Evolutionary conservation across 1,284 basidiomycete genomes (phyloP), one percentile per base, ranked within the genome.

Genomic region (Anthracocystis panici-leucophaei): DNA sequence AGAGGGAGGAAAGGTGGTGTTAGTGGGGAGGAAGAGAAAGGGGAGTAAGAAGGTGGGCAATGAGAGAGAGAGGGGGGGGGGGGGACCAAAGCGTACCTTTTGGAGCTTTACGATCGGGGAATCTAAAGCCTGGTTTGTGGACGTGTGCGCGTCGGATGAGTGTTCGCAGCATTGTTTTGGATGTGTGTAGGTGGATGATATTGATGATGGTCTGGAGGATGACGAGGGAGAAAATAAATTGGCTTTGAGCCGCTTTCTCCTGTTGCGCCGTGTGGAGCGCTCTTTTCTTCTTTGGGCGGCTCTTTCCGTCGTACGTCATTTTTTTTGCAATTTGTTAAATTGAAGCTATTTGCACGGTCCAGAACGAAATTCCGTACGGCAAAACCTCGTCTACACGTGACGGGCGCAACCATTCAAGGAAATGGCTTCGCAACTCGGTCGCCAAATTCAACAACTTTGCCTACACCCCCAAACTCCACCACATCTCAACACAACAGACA

Each of bases 101-200:
- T n/a, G 71, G 75, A 7, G 77, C 75, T 29, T 67, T 69, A 11
- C 81, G 67, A 60, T 81, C 78, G 18, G 81, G 81, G 58, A 82
- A 82, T n/a, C 68, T 51, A 53, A 82, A 77, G 2, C 74, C 63
- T 6, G 74, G 80, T 48, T 75, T 79, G 71, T 78, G 78, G 5
- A 67, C 69, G 54, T 76, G 75, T 53, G 75, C 75, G 23, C 72
- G 63, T 57, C 78, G 66, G 7, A 77, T 59, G 5, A 79, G 66
- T 49, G 75, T 76, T 48, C 78, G 75, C 52, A 81, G 56, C 79
- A 81, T 81, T 23, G n/a, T n/a, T n/a, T n/a, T n/a, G n/a, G 5
- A 61, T 44, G 40, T 5, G 29, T 9, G 29, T 5, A 31, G 29
- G 29, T 31, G 29, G 29, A 31, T 5, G 29, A 11, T 33, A 11